These are phyloP conservation scores for Ilyonectria sp. DNA, from an alignment of 2,329 filamentous ascomycete genomes.

Conservation along the genomic window DNA sequence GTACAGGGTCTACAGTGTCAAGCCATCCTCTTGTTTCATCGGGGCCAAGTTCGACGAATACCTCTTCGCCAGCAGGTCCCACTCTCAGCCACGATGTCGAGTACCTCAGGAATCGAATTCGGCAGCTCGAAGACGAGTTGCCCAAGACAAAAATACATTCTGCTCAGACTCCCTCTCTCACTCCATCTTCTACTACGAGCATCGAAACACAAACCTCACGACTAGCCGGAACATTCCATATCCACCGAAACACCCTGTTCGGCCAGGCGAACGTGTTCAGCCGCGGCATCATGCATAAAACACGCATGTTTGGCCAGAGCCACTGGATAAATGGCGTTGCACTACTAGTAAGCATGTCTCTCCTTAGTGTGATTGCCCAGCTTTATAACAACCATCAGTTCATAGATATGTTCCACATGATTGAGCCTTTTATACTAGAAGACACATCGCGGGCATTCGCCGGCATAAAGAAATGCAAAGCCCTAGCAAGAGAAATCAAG, in stretches of 20 bases:
- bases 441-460: slow-evolving; percentile 54
- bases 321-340: slow-evolving; percentile 69
- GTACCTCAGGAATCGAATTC: slow-evolving; percentile 29
- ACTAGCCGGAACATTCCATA: slow-evolving; percentile 60
- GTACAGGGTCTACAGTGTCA: not conserved
- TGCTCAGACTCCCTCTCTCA: not conserved
- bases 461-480: slow-evolving; percentile 66
- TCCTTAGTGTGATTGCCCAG: not conserved
- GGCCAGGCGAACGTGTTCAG: slow-evolving; percentile 52
- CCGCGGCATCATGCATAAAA: slow-evolving; percentile 68
- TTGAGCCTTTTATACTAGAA: slow-evolving; percentile 57
- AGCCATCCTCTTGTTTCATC: not conserved
- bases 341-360: slow-evolving; percentile 58
- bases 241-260: slow-evolving; percentile 52
- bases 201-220: slow-evolving; percentile 56
- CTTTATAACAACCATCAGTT: slow-evolving; percentile 51
- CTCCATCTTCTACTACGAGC: slow-evolving; percentile 28
- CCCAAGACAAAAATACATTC: not conserved
- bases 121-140: slow-evolving; percentile 34
- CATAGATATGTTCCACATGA: slow-evolving; percentile 59
- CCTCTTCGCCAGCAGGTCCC: slow-evolving; percentile 27
- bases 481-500: slow-evolving; percentile 68
- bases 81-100: slow-evolving; percentile 36
- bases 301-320: slow-evolving; percentile 69
- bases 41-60: not conserved